Percentiles rank a stretch among this genome's conserved stretches.
These are phyloP conservation scores for Dactylellina drechsleri DNA, from an alignment of 2,329 filamentous ascomycete species.

Conservation along the genomic window DNA sequence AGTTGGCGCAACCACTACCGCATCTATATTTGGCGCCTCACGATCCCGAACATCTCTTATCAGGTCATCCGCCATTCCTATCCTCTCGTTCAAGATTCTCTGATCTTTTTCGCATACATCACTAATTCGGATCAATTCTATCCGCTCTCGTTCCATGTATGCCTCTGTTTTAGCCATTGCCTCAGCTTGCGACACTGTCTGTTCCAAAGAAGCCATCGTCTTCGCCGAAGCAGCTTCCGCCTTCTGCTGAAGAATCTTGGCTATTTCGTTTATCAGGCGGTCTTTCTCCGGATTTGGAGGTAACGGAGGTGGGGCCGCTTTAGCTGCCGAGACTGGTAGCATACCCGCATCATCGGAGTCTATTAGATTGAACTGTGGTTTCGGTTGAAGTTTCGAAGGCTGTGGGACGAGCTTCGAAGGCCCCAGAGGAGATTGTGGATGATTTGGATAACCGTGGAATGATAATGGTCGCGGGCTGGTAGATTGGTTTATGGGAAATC, in stretches of 20 bases:
- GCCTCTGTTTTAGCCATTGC: constrained; percentile 78
- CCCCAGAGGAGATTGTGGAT: constrained; percentile 50
- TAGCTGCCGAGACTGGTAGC: constrained; percentile 9
- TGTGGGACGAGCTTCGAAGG: constrained; percentile 62
- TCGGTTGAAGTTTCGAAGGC: constrained; percentile 60
- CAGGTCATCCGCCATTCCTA: constrained; percentile 80
- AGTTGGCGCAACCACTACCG: constrained; percentile 90
- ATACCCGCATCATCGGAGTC: constrained; percentile 60
- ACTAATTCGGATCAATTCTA: constrained; percentile 76
- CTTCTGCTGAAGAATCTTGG: constrained; percentile 73
- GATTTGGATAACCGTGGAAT: constrained; percentile 58
- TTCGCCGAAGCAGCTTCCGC: constrained; percentile 76
- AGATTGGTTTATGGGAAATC: constrained; percentile 23
- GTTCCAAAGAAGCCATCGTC: constrained; percentile 77
- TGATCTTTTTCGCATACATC: constrained; percentile 79
- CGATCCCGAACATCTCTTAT: constrained; percentile 77
- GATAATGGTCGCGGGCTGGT: constrained; percentile 55
- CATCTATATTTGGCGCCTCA: constrained; percentile 81
- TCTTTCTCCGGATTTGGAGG: constrained; percentile 97
- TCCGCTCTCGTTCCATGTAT: constrained; percentile 77
- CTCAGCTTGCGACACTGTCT: constrained; percentile 79
- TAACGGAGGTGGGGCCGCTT: constrained; percentile 78
- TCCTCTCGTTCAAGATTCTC: constrained; percentile 77
- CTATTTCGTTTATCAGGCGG: constrained; percentile 80
- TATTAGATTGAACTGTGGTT: constrained; percentile 67